Evolutionary conservation across 2,329 filamentous ascomycete species (phyloP), one percentile per base, ranked within the genome.

Genomic region (Colletotrichum scovillei): DNA sequence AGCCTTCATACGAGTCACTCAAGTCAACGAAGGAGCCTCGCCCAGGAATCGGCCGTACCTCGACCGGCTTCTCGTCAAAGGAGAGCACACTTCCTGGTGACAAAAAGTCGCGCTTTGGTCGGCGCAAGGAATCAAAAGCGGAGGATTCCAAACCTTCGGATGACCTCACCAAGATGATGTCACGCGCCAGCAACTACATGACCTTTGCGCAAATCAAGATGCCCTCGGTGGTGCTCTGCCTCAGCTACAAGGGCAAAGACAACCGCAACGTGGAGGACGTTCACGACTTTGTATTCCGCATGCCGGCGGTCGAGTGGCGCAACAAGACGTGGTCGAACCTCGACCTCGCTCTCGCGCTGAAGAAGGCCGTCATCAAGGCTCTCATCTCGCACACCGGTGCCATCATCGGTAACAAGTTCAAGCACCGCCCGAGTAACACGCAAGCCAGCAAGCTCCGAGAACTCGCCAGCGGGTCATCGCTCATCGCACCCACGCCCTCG

Each of bases 261-360:
- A 94, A 97, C 76, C 94, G 95, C 80, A 99, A 98, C 79, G 89
- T 99, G 70, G 95, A 98, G 84, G 97, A 99, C 82, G 93, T 99
- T 19, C 96, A 99, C 83, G 93, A 98, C 80, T 97, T 99, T 77
- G 97, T 99, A 62, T 99, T 99, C 89, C 92, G 95, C 42, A 91
- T 99, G 84, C 97, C 97, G 4, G 93, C 94, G 2, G 92, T 99
- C 59, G 97, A 99, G 81, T 98, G 98, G 85, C 92, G 95, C 75
- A 99, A 99, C 88, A 99, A 99, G 87, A 98, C 95, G 9, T 99
- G 97, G 97, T 98, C 95, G 7, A 99, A 98, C 81, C 89, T 99
- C 7, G 97, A 99, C 79, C 90, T 99, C 11, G 95, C 96, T 0
- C 88, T 98, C 60, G 93, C 95, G 16, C 88, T 99, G 67, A 98